Evolutionary conservation across 805 yeast species (phyloP).

Genomic region (Debaryomyces prosopidis): DNA sequence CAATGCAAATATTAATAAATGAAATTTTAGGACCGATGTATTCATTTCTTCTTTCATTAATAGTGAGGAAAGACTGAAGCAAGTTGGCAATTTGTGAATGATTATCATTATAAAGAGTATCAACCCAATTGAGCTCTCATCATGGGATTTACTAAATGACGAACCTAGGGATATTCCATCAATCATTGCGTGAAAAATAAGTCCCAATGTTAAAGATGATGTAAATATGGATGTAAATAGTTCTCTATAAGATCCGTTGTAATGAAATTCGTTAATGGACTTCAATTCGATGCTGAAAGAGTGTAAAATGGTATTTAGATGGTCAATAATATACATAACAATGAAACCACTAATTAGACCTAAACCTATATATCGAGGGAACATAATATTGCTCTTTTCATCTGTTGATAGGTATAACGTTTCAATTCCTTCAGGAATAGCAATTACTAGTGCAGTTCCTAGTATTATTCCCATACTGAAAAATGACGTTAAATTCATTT

Average conservation of each 20-base stretch:
- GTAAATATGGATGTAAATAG: constrained; percentile 27
- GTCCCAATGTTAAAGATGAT: constrained; percentile 57
- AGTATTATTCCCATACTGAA: constrained; percentile 61
- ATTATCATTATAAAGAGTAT: constrained; percentile 61
- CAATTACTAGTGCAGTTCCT: constrained; percentile 58
- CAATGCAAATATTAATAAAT: constrained; percentile 53
- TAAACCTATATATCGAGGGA: constrained; percentile 40
- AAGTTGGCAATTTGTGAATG: constrained; percentile 73
- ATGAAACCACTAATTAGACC: constrained; percentile 55
- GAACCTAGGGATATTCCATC: constrained; percentile 78
- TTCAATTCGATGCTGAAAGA: not conserved
- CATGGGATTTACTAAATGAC: constrained; percentile 39
- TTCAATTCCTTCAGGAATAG: constrained; percentile 68
- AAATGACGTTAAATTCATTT: constrained; percentile 42
- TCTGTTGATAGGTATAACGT: constrained; percentile 29
- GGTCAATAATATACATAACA: constrained; percentile 53
- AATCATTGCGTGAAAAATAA: constrained; percentile 64
- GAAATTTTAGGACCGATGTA: constrained; percentile 36
- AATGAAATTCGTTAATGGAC: not conserved
- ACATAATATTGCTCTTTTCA: constrained; percentile 16
- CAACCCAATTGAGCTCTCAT: constrained; percentile 35
- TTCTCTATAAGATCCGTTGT: constrained; percentile 1
- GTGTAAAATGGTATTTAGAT: constrained; percentile 16
- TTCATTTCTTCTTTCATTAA: constrained; percentile 42
- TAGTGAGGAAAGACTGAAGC: constrained; percentile 64